phyloP scores from a whole-genome alignment of 148 eudicot species.

The Fagopyrum tataricum region DNA sequence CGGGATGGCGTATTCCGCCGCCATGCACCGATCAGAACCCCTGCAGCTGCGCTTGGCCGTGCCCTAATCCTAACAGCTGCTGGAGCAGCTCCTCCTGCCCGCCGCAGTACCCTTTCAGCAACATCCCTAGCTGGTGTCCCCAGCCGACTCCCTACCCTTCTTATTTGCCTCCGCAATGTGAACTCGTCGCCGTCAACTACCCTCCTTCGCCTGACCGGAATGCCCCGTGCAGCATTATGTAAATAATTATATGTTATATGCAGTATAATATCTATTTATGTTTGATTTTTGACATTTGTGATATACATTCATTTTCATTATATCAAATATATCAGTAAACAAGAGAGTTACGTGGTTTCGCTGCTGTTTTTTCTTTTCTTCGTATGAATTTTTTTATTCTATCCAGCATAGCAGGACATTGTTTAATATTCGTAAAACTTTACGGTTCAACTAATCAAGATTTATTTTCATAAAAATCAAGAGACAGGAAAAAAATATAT shows the following conservation, averaged over 20 bases:
- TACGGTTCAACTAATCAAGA: no score
- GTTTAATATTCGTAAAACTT: no score
- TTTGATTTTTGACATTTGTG: not conserved
- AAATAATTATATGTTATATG: not conserved
- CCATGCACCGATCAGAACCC: not conserved
- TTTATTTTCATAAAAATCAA: no score
- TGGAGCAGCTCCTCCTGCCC: not conserved
- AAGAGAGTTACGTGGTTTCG: not conserved
- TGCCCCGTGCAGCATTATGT: not conserved
- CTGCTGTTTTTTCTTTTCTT: not conserved
- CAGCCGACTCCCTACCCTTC: constrained; percentile 2
- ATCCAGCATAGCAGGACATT: no score
- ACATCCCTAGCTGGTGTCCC: not conserved
- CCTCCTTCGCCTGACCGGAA: not conserved
- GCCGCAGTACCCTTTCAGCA: not conserved
- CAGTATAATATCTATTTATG: not conserved
- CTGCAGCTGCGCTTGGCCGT: no score
- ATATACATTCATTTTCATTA: not conserved
- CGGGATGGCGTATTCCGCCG: not conserved
- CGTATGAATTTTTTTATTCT: no score
- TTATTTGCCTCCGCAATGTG: not conserved
- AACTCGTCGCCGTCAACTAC: not conserved
- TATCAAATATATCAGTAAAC: not conserved
- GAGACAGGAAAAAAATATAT: no score
- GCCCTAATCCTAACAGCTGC: no score